Conservation (phyloP, 495 filamentous ascomycete genomes). For the Podospora pseudopauciseta region DNA sequence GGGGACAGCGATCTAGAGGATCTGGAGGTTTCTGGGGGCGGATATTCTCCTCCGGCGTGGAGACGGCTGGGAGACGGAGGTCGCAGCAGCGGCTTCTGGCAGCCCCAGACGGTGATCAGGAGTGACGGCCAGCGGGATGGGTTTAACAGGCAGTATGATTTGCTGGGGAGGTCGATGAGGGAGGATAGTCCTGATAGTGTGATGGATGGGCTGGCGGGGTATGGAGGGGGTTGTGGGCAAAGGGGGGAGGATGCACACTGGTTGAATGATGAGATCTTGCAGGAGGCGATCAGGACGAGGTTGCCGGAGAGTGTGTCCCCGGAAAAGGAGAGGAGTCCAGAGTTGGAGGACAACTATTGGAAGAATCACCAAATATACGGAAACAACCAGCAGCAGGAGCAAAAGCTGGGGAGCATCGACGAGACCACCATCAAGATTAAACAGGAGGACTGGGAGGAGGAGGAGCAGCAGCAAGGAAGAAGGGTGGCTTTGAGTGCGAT, state of each 20-base stretch:
- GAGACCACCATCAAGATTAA: conserved; percentile 27
- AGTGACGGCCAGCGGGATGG: conserved; percentile 1
- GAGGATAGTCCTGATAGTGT: conserved; percentile 31
- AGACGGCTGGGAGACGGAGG: conserved; percentile 50
- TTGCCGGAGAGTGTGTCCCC: conserved; percentile 51
- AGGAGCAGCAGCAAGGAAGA: too few relatives aligned
- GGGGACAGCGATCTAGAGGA: conserved; percentile 12
- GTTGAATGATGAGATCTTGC: conserved; percentile 39
- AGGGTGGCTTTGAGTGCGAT: conserved; percentile 12
- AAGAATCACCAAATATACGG: conserved; percentile 8
- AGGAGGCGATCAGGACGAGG: conserved; percentile 48
- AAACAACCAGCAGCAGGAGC: conserved; percentile 36
- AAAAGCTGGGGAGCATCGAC: conserved; percentile 16
- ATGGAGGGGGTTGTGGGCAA: conserved; percentile 25
- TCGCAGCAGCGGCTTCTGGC: conserved; percentile 55
- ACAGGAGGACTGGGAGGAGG: conserved; percentile 28
- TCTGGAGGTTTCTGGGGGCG: conserved; percentile 43
- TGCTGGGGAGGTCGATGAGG: conserved; percentile 15
- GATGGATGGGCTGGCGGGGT: conserved; percentile 15
- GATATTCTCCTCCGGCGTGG: conserved; percentile 57
- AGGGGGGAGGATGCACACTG: conserved; percentile 35
- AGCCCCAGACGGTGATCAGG: conserved; percentile 31
- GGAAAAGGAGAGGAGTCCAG: conserved; percentile 48
- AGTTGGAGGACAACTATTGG: conserved; percentile 35
- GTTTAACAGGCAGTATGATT: conserved; percentile 10